These are phyloP conservation scores for Porcisia deanei DNA, from an alignment of 208 protist species.

Conservation along the genomic window DNA sequence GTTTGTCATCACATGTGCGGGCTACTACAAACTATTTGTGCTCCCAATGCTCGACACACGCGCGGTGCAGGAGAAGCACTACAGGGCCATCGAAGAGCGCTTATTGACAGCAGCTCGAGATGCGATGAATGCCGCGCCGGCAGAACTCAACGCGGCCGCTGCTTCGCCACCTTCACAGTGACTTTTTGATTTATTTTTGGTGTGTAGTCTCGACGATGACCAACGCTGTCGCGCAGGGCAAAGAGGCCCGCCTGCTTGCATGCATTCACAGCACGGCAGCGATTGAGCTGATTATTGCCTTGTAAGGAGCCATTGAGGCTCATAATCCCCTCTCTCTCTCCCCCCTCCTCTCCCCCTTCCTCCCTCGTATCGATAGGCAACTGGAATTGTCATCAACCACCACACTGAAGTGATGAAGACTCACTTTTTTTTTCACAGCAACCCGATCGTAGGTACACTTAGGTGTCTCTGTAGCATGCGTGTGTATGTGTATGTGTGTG, in stretches of 20 bases:
- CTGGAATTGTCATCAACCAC: not conserved
- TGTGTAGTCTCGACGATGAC: not conserved
- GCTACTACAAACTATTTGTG: conserved; percentile 61
- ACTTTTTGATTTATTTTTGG: not conserved
- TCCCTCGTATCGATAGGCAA: not conserved
- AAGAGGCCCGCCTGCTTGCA: not conserved
- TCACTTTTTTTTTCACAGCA: not conserved
- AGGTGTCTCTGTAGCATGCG: not conserved
- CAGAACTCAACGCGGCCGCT: not conserved
- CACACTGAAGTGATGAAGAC: not conserved
- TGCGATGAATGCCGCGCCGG: conserved; percentile 18
- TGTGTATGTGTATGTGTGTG: not conserved
- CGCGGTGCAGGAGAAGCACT: conserved; percentile 29
- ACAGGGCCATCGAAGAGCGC: conserved; percentile 36
- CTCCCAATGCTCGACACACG: conserved; percentile 51
- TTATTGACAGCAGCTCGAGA: conserved; percentile 26
- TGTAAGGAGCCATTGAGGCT: too few species aligned
- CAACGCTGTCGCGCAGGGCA: not conserved
- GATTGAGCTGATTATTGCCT: not conserved
- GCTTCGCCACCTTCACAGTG: conserved; percentile 1
- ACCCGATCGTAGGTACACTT: not conserved
- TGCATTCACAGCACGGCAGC: not conserved
- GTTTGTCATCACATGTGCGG: conserved; percentile 32
- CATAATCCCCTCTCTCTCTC: too few species aligned
- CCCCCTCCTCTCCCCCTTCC: too few species aligned